Base-by-base conservation (phyloP, 2,329 filamentous ascomycete species). In the Nigrospora osmanthi region DNA sequence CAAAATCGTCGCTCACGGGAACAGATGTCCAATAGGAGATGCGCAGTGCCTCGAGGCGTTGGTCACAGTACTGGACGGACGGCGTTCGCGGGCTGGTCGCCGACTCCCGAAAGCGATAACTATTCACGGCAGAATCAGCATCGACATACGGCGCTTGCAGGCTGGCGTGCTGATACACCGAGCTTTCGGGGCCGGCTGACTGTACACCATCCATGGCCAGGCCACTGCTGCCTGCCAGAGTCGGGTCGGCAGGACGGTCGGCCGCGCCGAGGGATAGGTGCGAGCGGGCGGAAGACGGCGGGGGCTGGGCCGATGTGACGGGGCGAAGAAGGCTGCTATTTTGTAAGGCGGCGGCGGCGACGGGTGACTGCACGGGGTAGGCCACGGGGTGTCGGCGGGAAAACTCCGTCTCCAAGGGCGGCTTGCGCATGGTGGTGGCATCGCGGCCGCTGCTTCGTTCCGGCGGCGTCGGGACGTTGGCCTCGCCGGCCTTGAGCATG, bases 1-100 rank as follows among this genome's bases (percentile, higher is more conserved):
- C 60, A 12, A 61, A 46, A 6, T 60, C 52, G 38, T 60, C 53
- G 1, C 52, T 38, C 6, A 68, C 50, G 6, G 47, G 34, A 6
- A 66, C 54, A 23, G 59, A 47, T 13, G 67, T 65, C 68, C 67
- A 65, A 44, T 56, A 54, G 11, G 43, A 28, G 32, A 68, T 60
- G 3, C 59, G 41, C 1, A 67, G 48, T 2, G 52, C 16, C 4
- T 40, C 40, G 1, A 68, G 51, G 11, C 58, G 57, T n/a, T 55
- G 35, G 37, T 64, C 62, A 40, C 56, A 63, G 35, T 40, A 36
- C 32, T 42, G 32, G 31, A 28, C 9, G 23, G 23, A 7, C 23
- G 23, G 23, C 23, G 23, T 28, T 28, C 10, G 23, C 6, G 23
- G 9, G 10, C 5, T 10, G 23, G 23, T 28, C 23, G 23, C 4